Base-by-base conservation (phyloP, 192 early-diverging fungal genomes). In the Coemansia guatemalensis region DNA sequence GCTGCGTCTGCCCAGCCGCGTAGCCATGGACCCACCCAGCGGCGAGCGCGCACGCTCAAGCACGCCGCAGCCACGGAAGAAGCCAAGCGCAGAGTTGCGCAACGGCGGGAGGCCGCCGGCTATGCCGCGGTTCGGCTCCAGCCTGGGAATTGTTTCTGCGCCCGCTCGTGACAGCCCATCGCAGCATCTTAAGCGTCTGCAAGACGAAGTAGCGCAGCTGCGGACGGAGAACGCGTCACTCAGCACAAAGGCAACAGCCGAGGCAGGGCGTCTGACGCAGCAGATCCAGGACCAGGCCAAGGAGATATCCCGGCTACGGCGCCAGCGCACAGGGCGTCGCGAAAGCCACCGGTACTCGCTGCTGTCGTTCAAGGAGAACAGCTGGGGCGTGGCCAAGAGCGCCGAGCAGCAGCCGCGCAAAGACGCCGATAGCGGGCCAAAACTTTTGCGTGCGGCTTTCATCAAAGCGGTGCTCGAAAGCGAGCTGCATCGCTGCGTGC, bases 201-300 rank as follows among this genome's bases (percentile, higher is more conserved):
- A 73, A 25, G 67, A 69, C 23, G 65, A 81, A 30, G 35, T 75
- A 8, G 73, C 53, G 8, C 48, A 52, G 2, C 63, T 81, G 26
- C 62, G 21, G 56, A 39, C 35, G 14, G 69, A 68, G 8, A 72
- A 62, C 62, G 47, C 68, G 30, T 27, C 27, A 17, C 48, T 65
- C 4, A 47, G 49, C 12, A 55, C 65, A 41, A 23, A 48, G 7
- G 55, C 66, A 18, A 71, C 39, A 17, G 39, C 65, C 12, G 79
- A 76, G 48, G 58, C 48, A 2, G 74, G 73, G 53, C 66, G 68
- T 3, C 60, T 75, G 39, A 57, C 73, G 0, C 53, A 67, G 54
- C 79, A 75, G 57, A 66, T 75, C 53, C 79, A 82, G 32, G 67
- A 82, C 25, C 70, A 76, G 30, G 79, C 73, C 17, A 60, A 61